Conservation (phyloP, 2,329 filamentous ascomycete species). For the Ceratocystiopsis sp. region DNA sequence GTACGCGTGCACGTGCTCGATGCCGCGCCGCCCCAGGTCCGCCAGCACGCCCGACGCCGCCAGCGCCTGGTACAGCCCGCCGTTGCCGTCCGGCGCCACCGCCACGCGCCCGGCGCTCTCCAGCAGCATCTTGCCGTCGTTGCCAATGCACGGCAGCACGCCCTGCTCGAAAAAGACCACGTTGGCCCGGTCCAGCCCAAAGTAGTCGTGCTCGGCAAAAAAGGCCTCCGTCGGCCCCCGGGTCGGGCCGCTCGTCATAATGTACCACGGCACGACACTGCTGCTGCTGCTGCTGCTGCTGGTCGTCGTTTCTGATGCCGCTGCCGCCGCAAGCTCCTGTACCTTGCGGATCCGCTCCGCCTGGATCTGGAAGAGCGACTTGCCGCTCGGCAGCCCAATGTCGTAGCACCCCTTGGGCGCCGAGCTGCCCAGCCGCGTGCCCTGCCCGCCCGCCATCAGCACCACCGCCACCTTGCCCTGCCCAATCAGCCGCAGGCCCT, state of each 20-base stretch:
- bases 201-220: conserved; percentile 80
- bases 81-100: conserved; percentile 92
- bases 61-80: conserved; percentile 87
- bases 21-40: conserved; percentile 77
- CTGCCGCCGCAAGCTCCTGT: conserved; percentile 51
- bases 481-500: conserved; percentile 63
- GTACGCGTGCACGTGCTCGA: conserved; percentile 93
- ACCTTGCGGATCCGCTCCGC: conserved; percentile 83
- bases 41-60: conserved; percentile 62
- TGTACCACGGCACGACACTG: conserved; percentile 74
- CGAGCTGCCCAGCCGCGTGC: conserved; percentile 83
- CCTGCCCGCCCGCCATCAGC: conserved; percentile 93
- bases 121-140: conserved; percentile 91
- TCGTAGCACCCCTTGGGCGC: conserved; percentile 96
- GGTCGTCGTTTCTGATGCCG: conserved; percentile 23
- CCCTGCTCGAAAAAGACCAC: conserved; percentile 93
- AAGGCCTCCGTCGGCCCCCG: conserved; percentile 82
- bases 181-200: conserved; percentile 72
- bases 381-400: conserved; percentile 81
- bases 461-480: conserved; percentile 71
- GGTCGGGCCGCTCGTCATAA: conserved; percentile 97
- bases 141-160: conserved; percentile 89
- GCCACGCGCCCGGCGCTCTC: conserved; percentile 83
- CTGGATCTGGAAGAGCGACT: conserved; percentile 95
- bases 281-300: conserved; percentile 6